A percentile compares a stretch with the other conserved stretches of the same genome.
phyloP scores from a whole-genome alignment of 1,139 yeast species.

The Saccharomyces pastorianus region DNA sequence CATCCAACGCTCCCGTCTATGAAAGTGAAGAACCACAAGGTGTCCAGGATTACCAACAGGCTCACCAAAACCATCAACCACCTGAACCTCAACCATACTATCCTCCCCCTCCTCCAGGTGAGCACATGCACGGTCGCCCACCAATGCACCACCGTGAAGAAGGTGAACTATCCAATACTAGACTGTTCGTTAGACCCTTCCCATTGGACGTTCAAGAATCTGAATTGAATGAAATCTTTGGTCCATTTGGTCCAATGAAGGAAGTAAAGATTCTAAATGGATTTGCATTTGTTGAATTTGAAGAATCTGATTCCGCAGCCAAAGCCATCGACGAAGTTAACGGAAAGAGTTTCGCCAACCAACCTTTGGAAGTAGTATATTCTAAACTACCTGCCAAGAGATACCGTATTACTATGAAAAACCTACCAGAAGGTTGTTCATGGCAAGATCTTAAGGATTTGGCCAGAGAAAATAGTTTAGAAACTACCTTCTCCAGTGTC shows the following conservation, averaged over 20 bases:
- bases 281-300: conserved; percentile 67
- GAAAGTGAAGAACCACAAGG: not conserved
- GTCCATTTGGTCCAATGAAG: conserved; percentile 56
- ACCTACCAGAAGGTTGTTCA: conserved; percentile 66
- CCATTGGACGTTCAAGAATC: conserved; percentile 43
- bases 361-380: conserved; percentile 56
- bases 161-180: conserved; percentile 40
- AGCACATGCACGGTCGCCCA: conserved; percentile 6
- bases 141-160: conserved; percentile 16
- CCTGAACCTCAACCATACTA: conserved; percentile 14
- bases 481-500: conserved; percentile 67
- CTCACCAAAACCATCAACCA: conserved; percentile 12
- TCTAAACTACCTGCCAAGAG: conserved; percentile 66
- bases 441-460: conserved; percentile 84
- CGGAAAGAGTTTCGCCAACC: conserved; percentile 52
- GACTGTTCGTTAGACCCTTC: conserved; percentile 47
- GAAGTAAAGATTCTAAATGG: conserved; percentile 69
- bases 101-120: conserved; percentile 13
- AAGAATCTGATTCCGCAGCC: conserved; percentile 55
- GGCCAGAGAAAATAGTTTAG: conserved; percentile 58
- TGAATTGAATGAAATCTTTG: conserved; percentile 59
- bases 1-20: not conserved
- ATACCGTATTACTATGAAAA: conserved; percentile 59
- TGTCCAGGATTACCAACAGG: conserved; percentile 5
- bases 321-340: conserved; percentile 58